Percentiles rank a stretch among this genome's conserved stretches.
Conservation (phyloP, 768 basidiomycete species). For the Paxillus ammoniavirescens region DNA sequence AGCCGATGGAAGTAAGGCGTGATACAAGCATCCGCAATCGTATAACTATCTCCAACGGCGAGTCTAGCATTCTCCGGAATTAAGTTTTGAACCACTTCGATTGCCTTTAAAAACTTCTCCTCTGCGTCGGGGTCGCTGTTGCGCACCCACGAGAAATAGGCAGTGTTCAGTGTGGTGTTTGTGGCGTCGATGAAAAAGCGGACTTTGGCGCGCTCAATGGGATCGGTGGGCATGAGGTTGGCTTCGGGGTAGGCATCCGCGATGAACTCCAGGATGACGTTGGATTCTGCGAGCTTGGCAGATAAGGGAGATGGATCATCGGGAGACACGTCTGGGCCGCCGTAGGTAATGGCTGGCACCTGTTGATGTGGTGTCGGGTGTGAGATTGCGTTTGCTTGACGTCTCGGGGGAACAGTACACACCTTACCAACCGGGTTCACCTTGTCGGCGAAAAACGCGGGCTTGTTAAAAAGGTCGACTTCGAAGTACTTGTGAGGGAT, state of each 20-base stretch:
- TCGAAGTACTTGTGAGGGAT: conserved; percentile 47
- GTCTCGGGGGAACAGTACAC: background rate
- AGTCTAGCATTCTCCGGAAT: conserved; percentile 44
- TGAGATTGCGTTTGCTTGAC: background rate
- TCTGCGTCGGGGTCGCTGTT: conserved; percentile 38
- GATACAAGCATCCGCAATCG: conserved; percentile 58
- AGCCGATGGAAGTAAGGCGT: conserved; percentile 56
- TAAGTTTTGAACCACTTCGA: conserved; percentile 48
- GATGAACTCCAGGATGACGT: conserved; percentile 61
- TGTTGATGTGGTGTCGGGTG: conserved; percentile 9
- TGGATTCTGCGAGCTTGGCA: conserved; percentile 60
- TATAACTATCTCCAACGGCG: conserved; percentile 42
- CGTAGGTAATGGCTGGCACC: conserved; percentile 59
- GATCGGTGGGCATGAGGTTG: conserved; percentile 48
- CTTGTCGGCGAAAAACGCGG: conserved; percentile 59
- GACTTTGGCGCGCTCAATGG: conserved; percentile 50
- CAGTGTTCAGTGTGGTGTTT: conserved; percentile 40
- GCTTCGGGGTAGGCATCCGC: conserved; percentile 52
- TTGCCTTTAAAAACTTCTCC: conserved; percentile 31
- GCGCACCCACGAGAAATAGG: conserved; percentile 34
- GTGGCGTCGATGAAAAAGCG: conserved; percentile 61
- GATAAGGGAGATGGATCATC: conserved; percentile 57
- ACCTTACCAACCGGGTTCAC: conserved; percentile 67
- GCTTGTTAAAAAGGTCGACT: conserved; percentile 60
- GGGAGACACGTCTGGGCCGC: conserved; percentile 52